phyloP scores from a whole-genome alignment of 1,139 yeast genomes.

The Magnusiomyces sp. region DNA sequence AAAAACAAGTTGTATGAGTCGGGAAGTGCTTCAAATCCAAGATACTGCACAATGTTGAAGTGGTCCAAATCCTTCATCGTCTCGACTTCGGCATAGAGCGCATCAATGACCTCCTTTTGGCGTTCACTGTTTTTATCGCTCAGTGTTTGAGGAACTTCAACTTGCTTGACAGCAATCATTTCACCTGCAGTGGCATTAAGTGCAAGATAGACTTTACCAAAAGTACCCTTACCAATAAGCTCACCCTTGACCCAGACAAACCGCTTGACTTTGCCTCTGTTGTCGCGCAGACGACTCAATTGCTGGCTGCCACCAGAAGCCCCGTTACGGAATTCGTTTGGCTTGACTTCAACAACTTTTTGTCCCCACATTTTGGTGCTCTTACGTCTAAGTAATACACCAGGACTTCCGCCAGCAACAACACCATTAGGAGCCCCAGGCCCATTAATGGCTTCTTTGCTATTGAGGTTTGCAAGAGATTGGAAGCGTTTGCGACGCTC shows the following conservation, averaged over 20 bases:
- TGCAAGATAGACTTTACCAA: slow-evolving; percentile 92
- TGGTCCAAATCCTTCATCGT: slow-evolving; percentile 93
- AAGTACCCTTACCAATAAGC: slow-evolving; percentile 90
- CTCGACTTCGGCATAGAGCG: slow-evolving; percentile 84
- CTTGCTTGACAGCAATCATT: slow-evolving; percentile 98
- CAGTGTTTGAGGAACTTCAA: slow-evolving; percentile 51
- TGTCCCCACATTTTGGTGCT: slow-evolving; percentile 99
- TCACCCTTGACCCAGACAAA: slow-evolving; percentile 99
- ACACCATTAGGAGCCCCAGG: slow-evolving; percentile 6
- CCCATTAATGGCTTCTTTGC: slow-evolving; percentile 9
- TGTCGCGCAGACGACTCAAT: slow-evolving; percentile 50
- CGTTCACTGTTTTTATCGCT: slow-evolving; percentile 37
- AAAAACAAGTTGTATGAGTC: slow-evolving; percentile 75
- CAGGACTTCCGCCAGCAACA: slow-evolving; percentile 11
- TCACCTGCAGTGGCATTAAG: slow-evolving; percentile 95
- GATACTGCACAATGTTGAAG: slow-evolving; percentile 85
- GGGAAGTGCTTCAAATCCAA: slow-evolving; percentile 79
- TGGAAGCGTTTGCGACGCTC: slow-evolving; percentile 42
- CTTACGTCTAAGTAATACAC: slow-evolving; percentile 47
- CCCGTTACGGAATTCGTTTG: slow-evolving; percentile 53
- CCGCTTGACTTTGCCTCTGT: slow-evolving; percentile 64
- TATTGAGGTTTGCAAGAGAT: slow-evolving; percentile 26
- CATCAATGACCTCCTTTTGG: slow-evolving; percentile 61
- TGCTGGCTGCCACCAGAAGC: slow-evolving; percentile 27
- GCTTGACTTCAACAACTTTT: slow-evolving; percentile 81